These are phyloP conservation scores for Penicillium hesseltinei DNA, from an alignment of 2,329 filamentous ascomycete genomes.

Conservation along the genomic window DNA sequence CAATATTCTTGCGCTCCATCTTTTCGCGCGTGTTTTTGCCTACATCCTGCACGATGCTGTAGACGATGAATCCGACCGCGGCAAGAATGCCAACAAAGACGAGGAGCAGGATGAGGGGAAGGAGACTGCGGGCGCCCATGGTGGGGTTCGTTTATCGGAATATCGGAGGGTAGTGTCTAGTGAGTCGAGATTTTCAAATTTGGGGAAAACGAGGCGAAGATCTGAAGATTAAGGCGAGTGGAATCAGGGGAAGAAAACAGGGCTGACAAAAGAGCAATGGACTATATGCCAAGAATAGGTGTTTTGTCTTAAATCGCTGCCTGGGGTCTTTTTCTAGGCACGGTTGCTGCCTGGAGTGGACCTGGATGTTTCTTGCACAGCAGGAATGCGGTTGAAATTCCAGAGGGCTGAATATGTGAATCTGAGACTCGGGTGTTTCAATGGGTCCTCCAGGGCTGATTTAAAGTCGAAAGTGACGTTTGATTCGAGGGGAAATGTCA, in stretches of 20 bases:
- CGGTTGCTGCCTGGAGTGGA: conserved; percentile 9
- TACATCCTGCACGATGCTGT: conserved; percentile 59
- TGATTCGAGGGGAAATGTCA: conserved; percentile 3
- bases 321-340: conserved; percentile 1
- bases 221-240: not conserved
- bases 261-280: not conserved
- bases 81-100: conserved; percentile 51
- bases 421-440: not conserved
- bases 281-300: conserved; percentile 3
- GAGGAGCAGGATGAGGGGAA: conserved; percentile 59
- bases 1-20: conserved; percentile 64
- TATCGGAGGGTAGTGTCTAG: not conserved
- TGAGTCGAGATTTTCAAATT: not conserved
- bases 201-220: not conserved
- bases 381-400: not conserved
- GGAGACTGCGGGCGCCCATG: conserved; percentile 39
- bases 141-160: not conserved
- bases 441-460: not conserved
- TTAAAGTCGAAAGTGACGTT: not conserved
- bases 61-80: conserved; percentile 57
- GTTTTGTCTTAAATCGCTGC: not conserved
- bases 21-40: conserved; percentile 57
- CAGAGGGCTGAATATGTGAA: not conserved
- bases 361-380: not conserved
- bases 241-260: not conserved